Conservation (phyloP, 164 flowering plant genomes). For the Kalanchoe fedtschenkoi region DNA sequence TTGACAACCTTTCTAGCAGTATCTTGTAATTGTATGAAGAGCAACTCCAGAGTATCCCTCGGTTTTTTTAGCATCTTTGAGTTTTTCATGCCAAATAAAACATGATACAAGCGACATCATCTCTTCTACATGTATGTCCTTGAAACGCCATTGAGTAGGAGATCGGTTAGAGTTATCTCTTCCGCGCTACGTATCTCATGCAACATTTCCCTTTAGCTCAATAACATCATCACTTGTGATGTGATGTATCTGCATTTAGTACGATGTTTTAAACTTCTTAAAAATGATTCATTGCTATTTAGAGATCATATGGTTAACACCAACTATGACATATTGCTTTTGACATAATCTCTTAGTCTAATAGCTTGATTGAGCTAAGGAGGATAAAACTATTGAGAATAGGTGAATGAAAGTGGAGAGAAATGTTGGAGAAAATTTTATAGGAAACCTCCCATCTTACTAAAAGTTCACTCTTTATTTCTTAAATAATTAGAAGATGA, state of each 20-base stretch:
- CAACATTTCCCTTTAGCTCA: conserved; percentile 93
- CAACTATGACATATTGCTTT: too few relatives aligned
- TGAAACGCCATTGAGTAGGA: conserved; percentile 83
- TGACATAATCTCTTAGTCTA: too few relatives aligned
- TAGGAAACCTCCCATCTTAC: too few relatives aligned
- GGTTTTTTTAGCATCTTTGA: conserved; percentile 84
- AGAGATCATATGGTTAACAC: too few relatives aligned
- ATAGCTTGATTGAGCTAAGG: too few relatives aligned
- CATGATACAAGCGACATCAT: conserved; percentile 94
- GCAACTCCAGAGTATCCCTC: conserved; percentile 77
- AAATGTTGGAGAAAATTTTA: too few relatives aligned
- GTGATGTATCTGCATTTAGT: conserved; percentile 53
- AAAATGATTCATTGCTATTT: too few relatives aligned
- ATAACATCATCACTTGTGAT: conserved; percentile 82
- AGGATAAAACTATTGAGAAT: too few relatives aligned
- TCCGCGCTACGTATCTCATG: conserved; percentile 96
- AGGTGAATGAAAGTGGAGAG: too few relatives aligned
- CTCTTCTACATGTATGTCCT: conserved; percentile 78
- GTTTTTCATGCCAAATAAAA: conserved; percentile 97
- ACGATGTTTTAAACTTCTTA: neutral
- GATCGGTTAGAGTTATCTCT: conserved; percentile 84
- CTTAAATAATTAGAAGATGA: too few relatives aligned
- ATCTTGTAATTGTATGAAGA: conserved; percentile 78
- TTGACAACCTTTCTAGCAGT: conserved; percentile 83
- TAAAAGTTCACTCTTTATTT: too few relatives aligned